Base-by-base conservation (phyloP, 2,329 filamentous ascomycete species). In the Talaromyces islandicus region DNA sequence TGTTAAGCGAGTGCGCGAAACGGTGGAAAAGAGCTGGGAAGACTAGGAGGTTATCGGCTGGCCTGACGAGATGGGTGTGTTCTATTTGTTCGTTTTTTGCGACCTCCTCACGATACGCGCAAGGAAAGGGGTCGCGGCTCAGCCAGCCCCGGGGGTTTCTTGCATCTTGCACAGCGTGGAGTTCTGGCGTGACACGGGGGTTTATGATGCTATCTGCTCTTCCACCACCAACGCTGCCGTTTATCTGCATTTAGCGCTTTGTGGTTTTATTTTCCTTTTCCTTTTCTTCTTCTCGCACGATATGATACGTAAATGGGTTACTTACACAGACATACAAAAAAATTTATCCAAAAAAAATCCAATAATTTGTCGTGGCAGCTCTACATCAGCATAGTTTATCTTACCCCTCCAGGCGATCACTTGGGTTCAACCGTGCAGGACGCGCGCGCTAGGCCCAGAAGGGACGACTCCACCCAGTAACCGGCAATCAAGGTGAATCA, bases 21-120 rank as follows among this genome's bases (percentile, higher is more conserved):
- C 93, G 0, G 94, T 99, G 17, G 94, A 99, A 82, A 97, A 97
- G 85, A 97, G 93, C 80, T 99, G 94, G 94, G 94, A 97, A 65
- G 93, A 97, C 70, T 96, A 74, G 70, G 46, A 70, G 41, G 14
- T 12, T 5, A 24, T 14, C 68, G 74, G 84, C 83, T 81, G 84
- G 83, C 17, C 27, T 50, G 38, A n/a, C 43, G 43, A 12, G n/a
- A 54, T 32, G 35, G 29, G 24, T 30, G 54, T 14, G 43, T 32
- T 41, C 57, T 54, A 38, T 38, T 54, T 46, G 43, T 57, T 56
- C 30, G 41, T 25, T 53, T 64, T 27, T 43, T 60, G 17, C 46
- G 21, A 57, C 21, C 48, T 50, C 48, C 35, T 46, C 48, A 52
- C 48, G 25, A 29, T 52, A 27, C 24, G 24, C 27, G 25, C 27